Evolutionary conservation across 2,329 filamentous ascomycete species (phyloP).

Genomic region (Ophiostoma sp.): DNA sequence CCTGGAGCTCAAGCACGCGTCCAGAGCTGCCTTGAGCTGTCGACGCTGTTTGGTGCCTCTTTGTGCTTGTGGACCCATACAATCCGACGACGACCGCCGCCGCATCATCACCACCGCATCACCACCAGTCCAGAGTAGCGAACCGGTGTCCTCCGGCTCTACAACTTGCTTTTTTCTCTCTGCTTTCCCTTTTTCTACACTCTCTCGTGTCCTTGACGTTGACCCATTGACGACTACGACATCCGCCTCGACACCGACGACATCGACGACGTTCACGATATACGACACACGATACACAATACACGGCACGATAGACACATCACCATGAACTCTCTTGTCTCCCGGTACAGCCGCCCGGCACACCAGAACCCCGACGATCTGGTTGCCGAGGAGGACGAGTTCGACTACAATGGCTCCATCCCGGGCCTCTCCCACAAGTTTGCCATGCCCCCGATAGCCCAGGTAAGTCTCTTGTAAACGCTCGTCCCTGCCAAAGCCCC

Average conservation of each 20-base stretch:
- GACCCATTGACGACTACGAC: neutral
- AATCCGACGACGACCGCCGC: neutral
- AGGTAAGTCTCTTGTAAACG: constrained; percentile 53
- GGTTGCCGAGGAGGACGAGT: constrained; percentile 66
- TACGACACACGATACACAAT: neutral
- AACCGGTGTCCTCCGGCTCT: neutral
- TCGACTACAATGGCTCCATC: constrained; percentile 64
- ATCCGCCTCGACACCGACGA: neutral
- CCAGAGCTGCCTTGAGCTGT: constrained; percentile 19
- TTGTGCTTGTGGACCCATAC: constrained; percentile 5
- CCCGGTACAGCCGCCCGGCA: constrained; percentile 79
- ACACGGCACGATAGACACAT: neutral
- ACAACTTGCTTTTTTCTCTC: neutral
- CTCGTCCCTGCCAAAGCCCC: neutral
- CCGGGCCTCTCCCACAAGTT: constrained; percentile 86
- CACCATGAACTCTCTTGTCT: constrained; percentile 84
- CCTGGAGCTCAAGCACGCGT: constrained; percentile 14
- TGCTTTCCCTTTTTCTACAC: neutral
- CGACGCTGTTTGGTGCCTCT: constrained; percentile 17
- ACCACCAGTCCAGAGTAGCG: constrained; percentile 1
- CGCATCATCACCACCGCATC: constrained; percentile 6
- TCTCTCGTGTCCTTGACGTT: neutral
- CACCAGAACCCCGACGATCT: constrained; percentile 67
- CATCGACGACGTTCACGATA: neutral
- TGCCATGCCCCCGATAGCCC: constrained; percentile 85